phyloP scores from a whole-genome alignment of 768 basidiomycete genomes.

The Suillus americanus region DNA sequence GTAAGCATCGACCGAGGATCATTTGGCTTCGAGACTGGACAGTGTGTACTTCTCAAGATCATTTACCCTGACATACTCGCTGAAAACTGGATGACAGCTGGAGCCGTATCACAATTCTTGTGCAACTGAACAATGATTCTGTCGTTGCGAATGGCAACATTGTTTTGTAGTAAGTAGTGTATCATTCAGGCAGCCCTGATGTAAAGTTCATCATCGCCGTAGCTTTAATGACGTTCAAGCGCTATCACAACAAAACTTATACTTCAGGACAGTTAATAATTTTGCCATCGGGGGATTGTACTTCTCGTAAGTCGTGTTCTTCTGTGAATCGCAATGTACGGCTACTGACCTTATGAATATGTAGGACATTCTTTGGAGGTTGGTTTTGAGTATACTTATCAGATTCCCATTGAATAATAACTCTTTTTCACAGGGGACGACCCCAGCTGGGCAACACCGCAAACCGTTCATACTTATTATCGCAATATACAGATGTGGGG shows the following conservation, averaged over 20 bases:
- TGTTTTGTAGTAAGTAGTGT: conserved; percentile 56
- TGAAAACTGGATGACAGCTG: conserved; percentile 42
- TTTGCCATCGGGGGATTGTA: conserved; percentile 68
- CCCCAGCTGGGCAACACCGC: conserved; percentile 67
- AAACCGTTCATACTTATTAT: conserved; percentile 70
- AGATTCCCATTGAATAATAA: conserved; percentile 14
- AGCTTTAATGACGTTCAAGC: conserved; percentile 73
- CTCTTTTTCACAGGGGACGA: conserved; percentile 50
- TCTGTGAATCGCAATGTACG: conserved; percentile 4
- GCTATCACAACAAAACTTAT: conserved; percentile 58
- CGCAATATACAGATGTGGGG: conserved; percentile 72
- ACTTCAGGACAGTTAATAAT: conserved; percentile 54
- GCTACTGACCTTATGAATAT: conserved; percentile 3
- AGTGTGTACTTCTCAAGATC: conserved; percentile 44
- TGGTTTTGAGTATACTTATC: conserved; percentile 7
- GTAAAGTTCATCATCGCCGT: background rate
- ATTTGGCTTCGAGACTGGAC: conserved; percentile 60
- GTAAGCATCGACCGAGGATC: conserved; percentile 70
- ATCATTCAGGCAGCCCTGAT: background rate
- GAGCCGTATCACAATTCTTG: conserved; percentile 70
- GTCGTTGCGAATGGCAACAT: conserved; percentile 74
- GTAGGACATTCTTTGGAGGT: conserved; percentile 84
- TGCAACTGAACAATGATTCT: conserved; percentile 73
- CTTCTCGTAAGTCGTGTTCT: conserved; percentile 59
- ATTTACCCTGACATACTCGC: background rate